Evolutionary conservation across 441 rosid genomes (phyloP), one percentile per base, ranked within the genome.

Genomic region (Pelargonium australe): DNA sequence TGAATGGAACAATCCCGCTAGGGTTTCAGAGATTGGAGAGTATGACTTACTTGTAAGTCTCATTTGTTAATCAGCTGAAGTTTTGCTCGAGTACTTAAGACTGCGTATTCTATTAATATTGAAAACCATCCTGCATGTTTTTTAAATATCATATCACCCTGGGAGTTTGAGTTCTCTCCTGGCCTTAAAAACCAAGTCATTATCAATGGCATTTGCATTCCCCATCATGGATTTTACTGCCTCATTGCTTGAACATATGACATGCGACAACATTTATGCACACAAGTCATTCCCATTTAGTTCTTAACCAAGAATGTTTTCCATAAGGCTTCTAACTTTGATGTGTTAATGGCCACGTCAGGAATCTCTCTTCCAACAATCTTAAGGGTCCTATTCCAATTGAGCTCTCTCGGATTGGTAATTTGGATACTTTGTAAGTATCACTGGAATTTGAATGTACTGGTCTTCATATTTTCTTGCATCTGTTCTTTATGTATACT

Each of bases 341-440:
- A 45, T 45, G 0, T 45, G 1, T 45, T 45, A 0, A 9, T 45
- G 63, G 11, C 34, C 5, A 23, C 11, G 75, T 40, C 72, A 92
- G 99, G 66, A 95, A 95, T 68, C 90, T 95, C 20, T 95, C 99
- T 0, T 71, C 76, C 31, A 95, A 95, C 78, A 70, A 78, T 66
- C 92, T 95, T 75, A 85, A 82, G 80, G 99, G 97, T 4, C 75
- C 67, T 47, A 81, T 92, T 74, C 97, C 98, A 0, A 12, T 74
- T 23, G 97, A 92, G 72, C 86, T 92, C 10, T 98, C 97, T 3
- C 91, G 77, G 69, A 88, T 91, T 31, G 80, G 89, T 76, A 95
- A 95, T 73, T 90, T 95, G 44, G 98, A 95, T 71, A 95, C 87
- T 0, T 44, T 95, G 98, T 95, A 81, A 70, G 88, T 77, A 61